Conservation (phyloP, 1,284 basidiomycete genomes). For the Tausonia pullulans region DNA sequence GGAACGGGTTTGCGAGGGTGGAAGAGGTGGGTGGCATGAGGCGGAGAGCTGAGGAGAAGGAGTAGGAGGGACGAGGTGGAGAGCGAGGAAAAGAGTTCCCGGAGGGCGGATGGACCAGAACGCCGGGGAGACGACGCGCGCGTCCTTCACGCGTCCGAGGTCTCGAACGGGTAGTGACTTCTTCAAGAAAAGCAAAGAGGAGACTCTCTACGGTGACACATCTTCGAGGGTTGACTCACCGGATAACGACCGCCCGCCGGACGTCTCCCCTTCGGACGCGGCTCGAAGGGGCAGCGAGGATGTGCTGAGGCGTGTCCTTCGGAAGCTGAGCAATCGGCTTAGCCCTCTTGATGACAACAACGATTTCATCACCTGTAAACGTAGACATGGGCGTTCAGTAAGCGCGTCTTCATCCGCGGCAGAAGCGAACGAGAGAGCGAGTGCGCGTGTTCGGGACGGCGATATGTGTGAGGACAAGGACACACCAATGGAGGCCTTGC, state of each 20-base stretch:
- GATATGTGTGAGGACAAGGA: slow-evolving; percentile 3
- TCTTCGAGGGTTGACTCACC: slow-evolving; percentile 27
- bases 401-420: too few species aligned
- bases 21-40: neutral
- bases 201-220: too few species aligned
- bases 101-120: too few species aligned
- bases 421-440: too few species aligned
- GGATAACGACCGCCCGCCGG: slow-evolving; percentile 85
- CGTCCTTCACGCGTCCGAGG: too few species aligned
- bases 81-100: neutral
- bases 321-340: slow-evolving; percentile 49
- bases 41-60: neutral
- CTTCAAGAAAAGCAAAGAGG: too few species aligned
- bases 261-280: slow-evolving; percentile 80
- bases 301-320: slow-evolving; percentile 36
- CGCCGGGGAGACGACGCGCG: too few species aligned
- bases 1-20: neutral
- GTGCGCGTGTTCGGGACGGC: neutral
- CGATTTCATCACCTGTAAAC: slow-evolving; percentile 84
- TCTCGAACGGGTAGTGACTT: too few species aligned
- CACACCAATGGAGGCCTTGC: slow-evolving; percentile 52
- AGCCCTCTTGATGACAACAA: slow-evolving; percentile 89
- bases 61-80: neutral
- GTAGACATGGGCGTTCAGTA: neutral
- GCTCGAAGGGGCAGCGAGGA: slow-evolving; percentile 40